Conservation (phyloP, 106 monocot genomes). For the Dendrobium chrysotoxum region DNA sequence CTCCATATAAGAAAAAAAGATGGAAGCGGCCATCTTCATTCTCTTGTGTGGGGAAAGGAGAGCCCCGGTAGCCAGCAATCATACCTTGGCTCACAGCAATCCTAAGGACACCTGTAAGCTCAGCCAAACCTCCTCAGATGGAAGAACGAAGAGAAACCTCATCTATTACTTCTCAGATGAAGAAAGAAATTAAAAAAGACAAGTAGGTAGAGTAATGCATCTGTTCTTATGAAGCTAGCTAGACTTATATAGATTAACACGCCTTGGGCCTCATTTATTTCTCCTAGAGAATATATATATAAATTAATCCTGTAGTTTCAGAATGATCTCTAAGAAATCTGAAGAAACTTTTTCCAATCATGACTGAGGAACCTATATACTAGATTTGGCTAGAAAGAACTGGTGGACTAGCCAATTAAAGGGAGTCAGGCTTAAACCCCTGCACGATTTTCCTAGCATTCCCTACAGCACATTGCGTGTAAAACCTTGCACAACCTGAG, state of each 20-base stretch:
- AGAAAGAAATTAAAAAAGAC: neutral
- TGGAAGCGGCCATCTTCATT: neutral
- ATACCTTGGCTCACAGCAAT: too few relatives aligned
- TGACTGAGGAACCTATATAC: neutral
- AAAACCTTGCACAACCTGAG: neutral
- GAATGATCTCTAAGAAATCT: neutral
- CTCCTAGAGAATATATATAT: neutral
- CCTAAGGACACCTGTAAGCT: neutral
- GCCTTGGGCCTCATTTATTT: neutral
- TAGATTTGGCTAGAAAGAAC: neutral
- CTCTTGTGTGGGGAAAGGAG: neutral
- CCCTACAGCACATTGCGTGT: neutral
- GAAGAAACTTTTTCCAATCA: neutral
- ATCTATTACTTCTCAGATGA: neutral
- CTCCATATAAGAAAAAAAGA: neutral
- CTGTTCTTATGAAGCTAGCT: neutral
- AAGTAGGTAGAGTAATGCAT: neutral
- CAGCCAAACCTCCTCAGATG: neutral
- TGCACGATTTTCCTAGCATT: neutral
- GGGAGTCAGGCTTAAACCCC: neutral
- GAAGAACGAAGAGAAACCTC: neutral
- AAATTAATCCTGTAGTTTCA: neutral
- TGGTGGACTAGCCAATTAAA: neutral
- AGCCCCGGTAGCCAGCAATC: neutral
- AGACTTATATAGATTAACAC: neutral